A percentile compares a stretch with the other conserved stretches of the same genome.
phyloP scores from a whole-genome alignment of 2,329 filamentous ascomycete species.

The Pseudohalonectria lignicola region DNA sequence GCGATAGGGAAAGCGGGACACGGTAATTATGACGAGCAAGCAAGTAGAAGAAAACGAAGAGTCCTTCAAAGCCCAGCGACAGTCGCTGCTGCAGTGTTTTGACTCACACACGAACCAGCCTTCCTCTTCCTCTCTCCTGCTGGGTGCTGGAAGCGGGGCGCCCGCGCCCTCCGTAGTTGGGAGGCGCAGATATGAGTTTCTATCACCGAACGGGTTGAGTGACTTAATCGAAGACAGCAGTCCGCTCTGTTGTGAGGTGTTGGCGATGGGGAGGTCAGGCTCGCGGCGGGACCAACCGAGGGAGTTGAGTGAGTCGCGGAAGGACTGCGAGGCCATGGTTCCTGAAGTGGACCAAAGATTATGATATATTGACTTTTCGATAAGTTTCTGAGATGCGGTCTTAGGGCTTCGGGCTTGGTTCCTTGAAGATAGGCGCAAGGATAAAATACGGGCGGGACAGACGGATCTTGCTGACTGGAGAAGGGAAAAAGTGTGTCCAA shows the following conservation, averaged over 20 bases:
- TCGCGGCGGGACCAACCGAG: constrained; percentile 88
- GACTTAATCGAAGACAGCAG: constrained; percentile 73
- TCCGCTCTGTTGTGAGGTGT: constrained; percentile 59
- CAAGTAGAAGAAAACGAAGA: constrained; percentile 4
- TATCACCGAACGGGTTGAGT: constrained; percentile 76
- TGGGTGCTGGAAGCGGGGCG: constrained; percentile 76
- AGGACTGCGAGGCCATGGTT: constrained; percentile 74
- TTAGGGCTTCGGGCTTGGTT: too few relatives aligned
- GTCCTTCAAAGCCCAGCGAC: too few relatives aligned
- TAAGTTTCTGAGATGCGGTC: too few relatives aligned
- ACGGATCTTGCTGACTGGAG: too few relatives aligned
- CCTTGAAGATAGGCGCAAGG: too few relatives aligned
- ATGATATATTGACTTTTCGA: too few relatives aligned
- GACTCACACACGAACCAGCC: constrained; percentile 89
- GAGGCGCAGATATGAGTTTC: constrained; percentile 83
- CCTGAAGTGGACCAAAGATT: too few relatives aligned
- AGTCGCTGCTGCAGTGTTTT: too few relatives aligned
- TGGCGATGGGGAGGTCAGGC: constrained; percentile 64
- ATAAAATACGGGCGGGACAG: too few relatives aligned
- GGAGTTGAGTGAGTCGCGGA: constrained; percentile 90
- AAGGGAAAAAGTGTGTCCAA: too few relatives aligned
- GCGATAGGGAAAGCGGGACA: constrained; percentile 13
- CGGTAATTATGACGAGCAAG: too few relatives aligned
- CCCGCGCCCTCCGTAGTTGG: constrained; percentile 75
- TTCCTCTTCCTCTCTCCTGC: constrained; percentile 84